Evolutionary conservation across 805 yeast genomes (phyloP), one percentile per base, ranked within the genome.

Genomic region (Jamesozyma jinghongensis): DNA sequence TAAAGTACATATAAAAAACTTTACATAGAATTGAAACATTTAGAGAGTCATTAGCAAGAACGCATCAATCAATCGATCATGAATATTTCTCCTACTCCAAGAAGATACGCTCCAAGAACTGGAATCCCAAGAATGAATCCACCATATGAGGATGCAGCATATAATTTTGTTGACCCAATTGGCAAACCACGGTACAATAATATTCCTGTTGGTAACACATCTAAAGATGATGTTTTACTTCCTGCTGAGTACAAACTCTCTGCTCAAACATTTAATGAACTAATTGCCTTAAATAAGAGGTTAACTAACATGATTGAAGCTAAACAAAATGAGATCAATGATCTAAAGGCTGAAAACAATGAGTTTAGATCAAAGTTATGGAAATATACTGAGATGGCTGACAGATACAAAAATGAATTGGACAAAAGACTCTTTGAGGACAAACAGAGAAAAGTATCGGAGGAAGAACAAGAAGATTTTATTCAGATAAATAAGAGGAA

Each of bases 211-310:
- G 11, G 16, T 4, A 19, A 30, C 11, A 40, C 18, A 8, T 31
- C 31, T 32, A 19, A 32, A 12, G 40, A 45, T 28, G 63, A 56
- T 16, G 48, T 49, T 28, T 48, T 57, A 14, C 42, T 59, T 18
- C 63, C 62, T 4, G 67, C 62, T 27, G 66, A 61, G 35, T 61
- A 62, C 38, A 59, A 58, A 40, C 51, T 61, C 30, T 63, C 57
- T 36, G 54, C 67, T 3, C 57, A 61, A 37, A 62, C 63, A 59
- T 52, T 65, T 16, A 71, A 67, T 40, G 61, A 61, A 40, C 50
- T 66, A 26, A 54, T 63, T 17, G 56, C 56, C 25, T 65, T 67
- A 31, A 61, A 62, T 27, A 70, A 66, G 38, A 57, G 56, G 4
- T 51, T 66, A 16, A 59, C 58, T 19, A 46, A 50, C 16, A 57